Base-by-base conservation (phyloP, 164 flowering plant species). In the Nymphaea thermarum region DNA sequence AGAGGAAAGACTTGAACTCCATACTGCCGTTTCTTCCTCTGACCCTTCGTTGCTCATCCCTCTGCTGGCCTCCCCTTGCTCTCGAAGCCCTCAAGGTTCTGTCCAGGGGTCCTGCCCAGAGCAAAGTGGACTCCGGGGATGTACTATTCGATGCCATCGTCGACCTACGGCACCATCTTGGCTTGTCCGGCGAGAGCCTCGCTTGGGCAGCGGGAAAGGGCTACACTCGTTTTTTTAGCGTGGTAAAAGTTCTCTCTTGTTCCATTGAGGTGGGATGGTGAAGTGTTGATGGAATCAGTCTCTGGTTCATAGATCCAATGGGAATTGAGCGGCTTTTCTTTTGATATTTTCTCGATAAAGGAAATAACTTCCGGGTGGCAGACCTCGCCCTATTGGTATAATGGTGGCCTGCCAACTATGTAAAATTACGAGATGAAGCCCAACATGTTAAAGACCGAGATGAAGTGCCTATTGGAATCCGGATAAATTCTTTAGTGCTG, bases 61-160 rank as follows among this genome's bases (percentile, higher is more conserved):
- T 88, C n/a, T 75, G 66, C 64, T 90, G 99, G 99, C 92, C 98
- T 7, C 68, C 86, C 1, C 77, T 65, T 60, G 85, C 83, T 0
- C 73, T 82, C 16, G 87, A 84, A 74, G 78, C 86, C 2, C 83
- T 91, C 4, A 79, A 76, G 76, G 73, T 82, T 4, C 76, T 91
- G 41, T 70, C 90, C 0, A 68, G 55, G 62, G 96, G 98, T 2
- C 96, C 96, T 2, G 65, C 67, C 18, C 81, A 71, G 79, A 88
- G 94, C 73, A 65, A 74, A 3, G 83, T 94, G n/a, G 68, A 78
- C 74, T 83, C 92, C 43, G 98, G 99, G 2, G 79, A 81, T 47
- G 65, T 78, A 14, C 82, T 90, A 4, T 77, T 77, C 72, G 71
- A 78, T 17, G 89, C 89, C 70, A 86, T 91, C 42, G 70, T 84